Conservation (phyloP, 306 rosid species). For the Ormosia emarginata region DNA sequence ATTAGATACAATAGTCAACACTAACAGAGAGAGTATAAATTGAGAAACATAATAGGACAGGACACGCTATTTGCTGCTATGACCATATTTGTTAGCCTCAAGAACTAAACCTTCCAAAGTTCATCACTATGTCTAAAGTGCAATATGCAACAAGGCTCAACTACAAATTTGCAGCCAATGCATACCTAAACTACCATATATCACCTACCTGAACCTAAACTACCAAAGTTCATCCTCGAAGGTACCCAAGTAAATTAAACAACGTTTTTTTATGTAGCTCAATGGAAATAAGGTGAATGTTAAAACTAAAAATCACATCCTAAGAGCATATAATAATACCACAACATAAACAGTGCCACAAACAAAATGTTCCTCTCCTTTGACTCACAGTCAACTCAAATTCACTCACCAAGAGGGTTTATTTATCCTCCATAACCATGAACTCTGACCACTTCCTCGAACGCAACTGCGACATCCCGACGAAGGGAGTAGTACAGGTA, state of each 20-base stretch:
- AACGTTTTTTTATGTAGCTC: no score
- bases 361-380: no score
- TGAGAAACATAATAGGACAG: neutral
- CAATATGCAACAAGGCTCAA: no score
- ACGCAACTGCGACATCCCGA: slow-evolving; percentile 91
- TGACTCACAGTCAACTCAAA: no score
- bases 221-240: neutral
- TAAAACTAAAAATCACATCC: no score
- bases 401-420: slow-evolving; percentile 91
- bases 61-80: neutral
- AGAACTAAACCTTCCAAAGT: neutral
- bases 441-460: slow-evolving; percentile 93
- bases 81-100: neutral
- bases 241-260: neutral
- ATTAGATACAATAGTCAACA: no score
- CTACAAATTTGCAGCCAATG: neutral
- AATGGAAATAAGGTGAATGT: no score
- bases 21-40: neutral
- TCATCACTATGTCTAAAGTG: no score
- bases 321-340: no score
- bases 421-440: slow-evolving; percentile 93
- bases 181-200: no score
- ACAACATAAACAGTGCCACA: no score
- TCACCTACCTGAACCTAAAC: neutral
- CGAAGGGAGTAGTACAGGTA: neutral